These are phyloP conservation scores for Globisporangium emineosum DNA, from an alignment of 352 stramenopile genomes.

Conservation along the genomic window DNA sequence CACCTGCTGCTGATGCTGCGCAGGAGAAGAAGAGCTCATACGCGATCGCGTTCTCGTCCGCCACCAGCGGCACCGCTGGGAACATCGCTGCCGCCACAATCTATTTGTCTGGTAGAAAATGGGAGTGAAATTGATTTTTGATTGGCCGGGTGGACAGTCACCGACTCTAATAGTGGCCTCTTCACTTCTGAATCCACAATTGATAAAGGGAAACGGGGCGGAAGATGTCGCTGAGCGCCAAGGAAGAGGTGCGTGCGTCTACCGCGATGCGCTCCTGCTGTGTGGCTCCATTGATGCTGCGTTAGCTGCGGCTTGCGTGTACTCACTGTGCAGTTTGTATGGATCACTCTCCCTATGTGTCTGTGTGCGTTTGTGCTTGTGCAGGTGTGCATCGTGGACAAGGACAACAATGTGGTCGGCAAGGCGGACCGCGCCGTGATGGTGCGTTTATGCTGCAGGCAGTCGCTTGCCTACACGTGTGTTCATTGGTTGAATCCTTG, in stretches of 20 bases:
- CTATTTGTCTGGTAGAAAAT: neutral
- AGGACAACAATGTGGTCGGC: constrained; percentile 77
- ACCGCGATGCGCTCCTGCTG: neutral
- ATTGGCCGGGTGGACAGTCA: neutral
- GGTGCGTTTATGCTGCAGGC: no score
- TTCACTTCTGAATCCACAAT: neutral
- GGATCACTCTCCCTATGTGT: no score
- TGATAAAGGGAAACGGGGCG: neutral
- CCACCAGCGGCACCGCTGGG: neutral
- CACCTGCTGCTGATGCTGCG: neutral
- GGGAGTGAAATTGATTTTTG: neutral
- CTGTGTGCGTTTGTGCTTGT: neutral
- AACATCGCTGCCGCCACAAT: constrained; percentile 7
- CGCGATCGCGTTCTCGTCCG: constrained; percentile 19
- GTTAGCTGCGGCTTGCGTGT: no score
- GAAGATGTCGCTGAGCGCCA: constrained; percentile 46
- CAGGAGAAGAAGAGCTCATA: constrained; percentile 41
- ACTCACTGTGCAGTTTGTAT: neutral
- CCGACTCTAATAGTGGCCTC: neutral
- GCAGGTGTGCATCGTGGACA: constrained; percentile 86
- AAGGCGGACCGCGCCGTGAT: constrained; percentile 81
- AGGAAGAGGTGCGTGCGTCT: constrained; percentile 62
- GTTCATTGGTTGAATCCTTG: no score
- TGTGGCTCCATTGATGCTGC: no score
- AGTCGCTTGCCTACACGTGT: no score